Evolutionary conservation across 495 filamentous ascomycete genomes (phyloP).

Genomic region (Delitschia confertaspora): DNA sequence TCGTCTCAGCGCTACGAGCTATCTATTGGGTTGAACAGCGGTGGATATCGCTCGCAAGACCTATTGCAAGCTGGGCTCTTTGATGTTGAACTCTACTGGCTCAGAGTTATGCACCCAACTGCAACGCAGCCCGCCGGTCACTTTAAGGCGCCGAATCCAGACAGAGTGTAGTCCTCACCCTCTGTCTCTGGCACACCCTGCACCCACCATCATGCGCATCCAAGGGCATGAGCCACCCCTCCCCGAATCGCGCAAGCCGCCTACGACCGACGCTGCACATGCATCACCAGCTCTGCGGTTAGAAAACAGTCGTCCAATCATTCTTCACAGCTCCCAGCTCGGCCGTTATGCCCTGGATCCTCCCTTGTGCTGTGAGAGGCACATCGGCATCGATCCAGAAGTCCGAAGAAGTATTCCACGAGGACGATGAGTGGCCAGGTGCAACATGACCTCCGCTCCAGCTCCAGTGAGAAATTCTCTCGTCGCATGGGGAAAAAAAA

Average conservation of each 20-base stretch:
- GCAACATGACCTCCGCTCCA: background rate
- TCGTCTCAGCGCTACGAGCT: too few species aligned
- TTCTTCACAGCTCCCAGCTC: background rate
- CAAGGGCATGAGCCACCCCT: conserved; percentile 14
- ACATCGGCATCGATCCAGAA: conserved; percentile 17
- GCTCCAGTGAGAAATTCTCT: conserved; percentile 14
- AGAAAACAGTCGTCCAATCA: conserved; percentile 27
- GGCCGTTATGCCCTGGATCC: conserved; percentile 19
- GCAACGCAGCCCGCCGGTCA: too few species aligned
- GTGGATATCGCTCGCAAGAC: too few species aligned
- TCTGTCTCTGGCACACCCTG: too few species aligned
- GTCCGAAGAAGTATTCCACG: conserved; percentile 11
- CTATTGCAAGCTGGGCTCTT: too few species aligned
- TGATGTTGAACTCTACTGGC: conserved; percentile 13
- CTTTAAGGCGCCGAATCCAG: too few species aligned
- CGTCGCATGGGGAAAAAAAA: too few species aligned
- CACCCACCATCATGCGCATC: conserved; percentile 1
- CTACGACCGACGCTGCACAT: conserved; percentile 9
- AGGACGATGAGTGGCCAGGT: conserved; percentile 10
- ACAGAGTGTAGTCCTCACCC: too few species aligned
- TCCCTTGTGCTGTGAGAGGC: conserved; percentile 15
- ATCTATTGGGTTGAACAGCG: too few species aligned
- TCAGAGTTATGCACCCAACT: too few species aligned
- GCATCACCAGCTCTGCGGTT: conserved; percentile 9
- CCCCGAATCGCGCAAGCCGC: conserved; percentile 25